Conservation (phyloP, 257 asterid species). For the Lycium ferocissimum region DNA sequence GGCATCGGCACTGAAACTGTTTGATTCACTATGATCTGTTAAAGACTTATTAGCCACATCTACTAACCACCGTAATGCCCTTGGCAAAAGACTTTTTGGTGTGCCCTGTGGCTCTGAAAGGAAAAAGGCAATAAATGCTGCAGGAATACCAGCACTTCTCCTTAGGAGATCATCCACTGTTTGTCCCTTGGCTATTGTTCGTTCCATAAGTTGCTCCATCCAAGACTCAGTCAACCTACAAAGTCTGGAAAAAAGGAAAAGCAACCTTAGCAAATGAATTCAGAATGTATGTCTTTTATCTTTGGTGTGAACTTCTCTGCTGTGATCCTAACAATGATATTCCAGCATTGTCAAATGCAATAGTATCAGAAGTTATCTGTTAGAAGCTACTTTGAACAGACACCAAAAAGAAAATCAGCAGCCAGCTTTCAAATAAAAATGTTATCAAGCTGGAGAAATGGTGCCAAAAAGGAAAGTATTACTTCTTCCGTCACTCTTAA, state of each 20-base stretch:
- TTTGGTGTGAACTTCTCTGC: constrained; percentile 24
- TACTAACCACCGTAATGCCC: constrained; percentile 85
- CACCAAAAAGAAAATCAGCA: constrained; percentile 20
- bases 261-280: constrained; percentile 39
- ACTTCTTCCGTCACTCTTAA: not conserved
- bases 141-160: constrained; percentile 99
- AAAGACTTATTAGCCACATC: constrained; percentile 65
- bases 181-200: constrained; percentile 89
- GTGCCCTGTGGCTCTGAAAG: constrained; percentile 98
- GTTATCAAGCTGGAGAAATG: constrained; percentile 23
- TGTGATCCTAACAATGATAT: not conserved
- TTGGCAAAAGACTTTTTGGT: constrained; percentile 90
- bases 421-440: not conserved
- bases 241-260: constrained; percentile 61
- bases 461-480: not conserved
- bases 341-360: constrained; percentile 3
- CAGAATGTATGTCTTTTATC: constrained; percentile 4
- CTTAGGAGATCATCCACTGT: constrained; percentile 94
- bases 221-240: constrained; percentile 86
- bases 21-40: constrained; percentile 50
- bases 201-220: constrained; percentile 96
- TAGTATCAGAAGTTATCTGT: not conserved
- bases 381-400: not conserved
- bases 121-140: constrained; percentile 93
- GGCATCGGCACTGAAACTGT: constrained; percentile 35